These are phyloP conservation scores for Seiridium unicorne DNA, from an alignment of 2,329 filamentous ascomycete species.

Conservation along the genomic window DNA sequence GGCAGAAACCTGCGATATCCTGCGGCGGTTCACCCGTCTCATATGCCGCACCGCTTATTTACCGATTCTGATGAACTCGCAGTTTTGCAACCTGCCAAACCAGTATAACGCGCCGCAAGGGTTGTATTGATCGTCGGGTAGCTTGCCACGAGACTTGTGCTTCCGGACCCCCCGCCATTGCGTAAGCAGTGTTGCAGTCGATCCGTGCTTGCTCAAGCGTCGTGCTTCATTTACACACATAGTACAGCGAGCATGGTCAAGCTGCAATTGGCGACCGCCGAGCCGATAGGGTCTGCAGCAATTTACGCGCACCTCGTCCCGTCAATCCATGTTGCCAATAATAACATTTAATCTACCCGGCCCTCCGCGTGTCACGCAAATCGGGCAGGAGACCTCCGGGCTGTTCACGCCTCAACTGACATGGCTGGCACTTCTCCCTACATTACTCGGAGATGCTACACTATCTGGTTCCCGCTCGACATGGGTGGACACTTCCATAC, in stretches of 20 bases:
- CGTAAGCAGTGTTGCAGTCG: not conserved
- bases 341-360: slow-evolving; percentile 7
- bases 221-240: not conserved
- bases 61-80: no score
- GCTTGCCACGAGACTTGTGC: not conserved
- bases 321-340: slow-evolving; percentile 3
- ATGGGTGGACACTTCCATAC: not conserved
- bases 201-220: slow-evolving; percentile 1
- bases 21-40: no score
- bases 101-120: not conserved
- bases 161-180: not conserved
- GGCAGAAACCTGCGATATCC: no score
- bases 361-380: not conserved
- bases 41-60: no score
- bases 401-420: not conserved
- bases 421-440: not conserved
- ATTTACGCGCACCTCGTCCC: not conserved
- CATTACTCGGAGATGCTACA: not conserved
- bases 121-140: no score
- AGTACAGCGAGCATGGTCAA: not conserved
- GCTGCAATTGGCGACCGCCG: not conserved
- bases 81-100: not conserved
- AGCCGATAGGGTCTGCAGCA: not conserved
- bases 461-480: no score
- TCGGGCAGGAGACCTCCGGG: slow-evolving; percentile 6